phyloP scores from a whole-genome alignment of 2,329 filamentous ascomycete species.

The Tolypocladium guangdongense region DNA sequence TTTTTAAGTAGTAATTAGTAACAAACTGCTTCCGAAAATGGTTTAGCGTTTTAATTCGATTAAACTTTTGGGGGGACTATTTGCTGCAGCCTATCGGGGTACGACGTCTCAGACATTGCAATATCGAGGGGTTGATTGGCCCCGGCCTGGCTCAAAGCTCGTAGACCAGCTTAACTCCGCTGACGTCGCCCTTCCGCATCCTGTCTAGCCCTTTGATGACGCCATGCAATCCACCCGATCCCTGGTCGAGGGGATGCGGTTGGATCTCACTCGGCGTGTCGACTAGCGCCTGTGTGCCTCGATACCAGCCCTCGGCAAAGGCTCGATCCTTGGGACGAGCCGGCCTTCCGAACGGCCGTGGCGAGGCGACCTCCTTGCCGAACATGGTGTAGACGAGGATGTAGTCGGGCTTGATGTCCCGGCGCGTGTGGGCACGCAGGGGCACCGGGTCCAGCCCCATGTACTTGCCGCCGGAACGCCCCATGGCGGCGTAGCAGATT shows the following conservation, averaged over 20 bases:
- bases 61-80: no score
- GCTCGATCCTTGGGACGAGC: neutral
- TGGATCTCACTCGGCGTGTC: neutral
- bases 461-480: constrained; percentile 7
- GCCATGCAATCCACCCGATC: neutral
- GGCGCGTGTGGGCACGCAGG: constrained; percentile 12
- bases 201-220: neutral
- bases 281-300: neutral
- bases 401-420: constrained; percentile 10
- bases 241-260: neutral
- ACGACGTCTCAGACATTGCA: neutral
- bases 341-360: neutral
- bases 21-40: no score
- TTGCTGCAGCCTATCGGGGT: no score
- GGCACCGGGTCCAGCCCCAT: constrained; percentile 11
- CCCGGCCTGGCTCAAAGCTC: neutral
- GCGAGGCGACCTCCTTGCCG: neutral
- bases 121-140: neutral
- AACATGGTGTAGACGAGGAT: constrained; percentile 9
- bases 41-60: no score
- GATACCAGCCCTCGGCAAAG: neutral
- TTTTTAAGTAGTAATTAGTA: no score
- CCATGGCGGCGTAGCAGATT: constrained; percentile 8
- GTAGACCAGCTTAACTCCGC: neutral
- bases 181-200: neutral